These are phyloP conservation scores for Hamigera avellanea DNA, from an alignment of 495 filamentous ascomycete species.

Conservation along the genomic window DNA sequence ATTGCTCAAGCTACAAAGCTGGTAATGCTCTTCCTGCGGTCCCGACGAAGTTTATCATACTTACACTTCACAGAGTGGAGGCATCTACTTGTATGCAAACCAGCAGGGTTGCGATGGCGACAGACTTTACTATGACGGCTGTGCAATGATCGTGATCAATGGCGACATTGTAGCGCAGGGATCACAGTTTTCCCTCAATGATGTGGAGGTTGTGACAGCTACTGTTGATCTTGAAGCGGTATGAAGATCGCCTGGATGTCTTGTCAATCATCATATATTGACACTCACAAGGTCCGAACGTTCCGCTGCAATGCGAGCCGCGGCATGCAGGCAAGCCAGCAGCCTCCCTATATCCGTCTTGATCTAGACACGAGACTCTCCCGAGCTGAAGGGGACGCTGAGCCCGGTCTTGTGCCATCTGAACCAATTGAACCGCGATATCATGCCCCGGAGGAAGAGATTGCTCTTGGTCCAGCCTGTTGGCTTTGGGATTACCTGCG, in stretches of 20 bases:
- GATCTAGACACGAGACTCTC: slow-evolving; percentile 27
- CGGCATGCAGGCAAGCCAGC: slow-evolving; percentile 29
- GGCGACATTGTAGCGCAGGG: slow-evolving; percentile 61
- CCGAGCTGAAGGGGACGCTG: slow-evolving; percentile 21
- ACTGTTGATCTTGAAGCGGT: slow-evolving; percentile 76
- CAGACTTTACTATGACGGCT: slow-evolving; percentile 59
- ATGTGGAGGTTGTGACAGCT: slow-evolving; percentile 77
- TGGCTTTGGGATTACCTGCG: slow-evolving; percentile 85
- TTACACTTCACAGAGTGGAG: slow-evolving; percentile 40
- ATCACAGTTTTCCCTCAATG: slow-evolving; percentile 62
- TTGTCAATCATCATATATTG: background rate
- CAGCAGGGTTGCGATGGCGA: slow-evolving; percentile 66
- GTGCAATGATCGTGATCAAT: slow-evolving; percentile 65
- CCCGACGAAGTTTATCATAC: background rate
- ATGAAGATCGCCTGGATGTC: slow-evolving; percentile 13
- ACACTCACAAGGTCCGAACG: slow-evolving; percentile 23
- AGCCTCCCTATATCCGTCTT: slow-evolving; percentile 21
- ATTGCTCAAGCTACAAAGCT: slow-evolving; percentile 68
- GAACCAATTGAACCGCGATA: slow-evolving; percentile 34
- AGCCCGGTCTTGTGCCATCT: slow-evolving; percentile 28
- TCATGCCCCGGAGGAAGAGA: slow-evolving; percentile 64
- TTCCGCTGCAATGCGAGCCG: slow-evolving; percentile 24
- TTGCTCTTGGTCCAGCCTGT: slow-evolving; percentile 56
- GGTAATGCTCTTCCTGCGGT: slow-evolving; percentile 10
- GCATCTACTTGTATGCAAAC: slow-evolving; percentile 67